Percentiles rank a stretch among this genome's conserved stretches.
These are phyloP conservation scores for Hippophae gyantsensis DNA, from an alignment of 306 rosid species.

Conservation along the genomic window DNA sequence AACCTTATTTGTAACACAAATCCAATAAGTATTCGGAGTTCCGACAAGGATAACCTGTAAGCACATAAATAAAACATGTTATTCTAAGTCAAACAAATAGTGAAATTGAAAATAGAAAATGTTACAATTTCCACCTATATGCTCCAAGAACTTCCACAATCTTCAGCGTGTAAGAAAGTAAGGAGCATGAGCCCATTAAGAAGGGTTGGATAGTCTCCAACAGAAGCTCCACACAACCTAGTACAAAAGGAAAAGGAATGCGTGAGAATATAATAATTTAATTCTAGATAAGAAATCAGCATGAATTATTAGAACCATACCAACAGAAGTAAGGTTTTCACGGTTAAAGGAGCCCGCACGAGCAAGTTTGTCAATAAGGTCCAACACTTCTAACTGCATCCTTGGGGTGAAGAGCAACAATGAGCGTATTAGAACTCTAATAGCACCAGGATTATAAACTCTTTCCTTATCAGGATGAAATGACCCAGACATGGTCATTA, in stretches of 20 bases:
- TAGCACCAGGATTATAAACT: constrained; percentile 77
- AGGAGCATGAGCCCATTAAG: constrained; percentile 71
- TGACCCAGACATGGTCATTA: constrained; percentile 68
- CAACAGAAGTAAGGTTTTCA: constrained; percentile 85
- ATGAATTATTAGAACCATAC: constrained; percentile 35
- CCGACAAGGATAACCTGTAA: constrained; percentile 77
- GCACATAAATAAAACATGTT: constrained; percentile 1
- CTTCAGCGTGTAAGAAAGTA: constrained; percentile 72
- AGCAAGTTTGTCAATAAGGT: constrained; percentile 68
- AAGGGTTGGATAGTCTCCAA: constrained; percentile 87
- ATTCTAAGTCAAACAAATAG: constrained; percentile 11
- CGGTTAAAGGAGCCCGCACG: constrained; percentile 75
- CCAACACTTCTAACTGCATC: constrained; percentile 75
- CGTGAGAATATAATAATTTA: constrained; percentile 6
- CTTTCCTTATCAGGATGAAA: constrained; percentile 69
- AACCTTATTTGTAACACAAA: constrained; percentile 75
- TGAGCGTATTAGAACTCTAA: constrained; percentile 70
- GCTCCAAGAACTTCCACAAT: constrained; percentile 93
- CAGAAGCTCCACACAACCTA: constrained; percentile 93
- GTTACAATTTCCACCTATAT: constrained; percentile 57
- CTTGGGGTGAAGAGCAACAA: constrained; percentile 78
- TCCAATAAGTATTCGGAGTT: constrained; percentile 66
- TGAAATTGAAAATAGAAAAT: constrained; percentile 13
- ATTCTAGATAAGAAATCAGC: not conserved
- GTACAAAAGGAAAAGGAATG: constrained; percentile 8